Base-by-base conservation (phyloP, 257 asterid species). In the Hygrophila difformis region DNA sequence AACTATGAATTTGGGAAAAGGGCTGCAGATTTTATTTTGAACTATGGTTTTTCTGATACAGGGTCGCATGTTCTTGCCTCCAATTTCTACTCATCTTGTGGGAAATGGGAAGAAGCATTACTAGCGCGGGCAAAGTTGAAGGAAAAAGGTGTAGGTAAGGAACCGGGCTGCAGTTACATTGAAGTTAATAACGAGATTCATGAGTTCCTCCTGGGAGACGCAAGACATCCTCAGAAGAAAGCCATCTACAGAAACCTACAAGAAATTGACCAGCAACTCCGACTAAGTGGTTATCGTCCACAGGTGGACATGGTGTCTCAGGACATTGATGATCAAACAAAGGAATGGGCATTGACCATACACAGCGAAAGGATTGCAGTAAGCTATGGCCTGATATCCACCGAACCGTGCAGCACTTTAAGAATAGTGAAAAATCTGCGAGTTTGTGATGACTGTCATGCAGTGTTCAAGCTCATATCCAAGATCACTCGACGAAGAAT, bases 321-420 rank as follows among this genome's bases (percentile, higher is more conserved):
- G 60, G 77, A 75, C 36, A 47, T 75, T 7, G 46, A 11, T 18
- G 73, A 78, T 52, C 53, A 47, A 6, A 77, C 75, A 49, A 75
- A 72, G 42, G 73, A 60, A 40, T 22, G 44, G 49, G 76, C 81
- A 24, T 53, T 79, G 49, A 55, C 64, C 44, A 61, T 72, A 63
- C 81, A 75, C 18, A 69, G 89, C 8, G 81, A 75, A 64, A 79
- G 76, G 68, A 79, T 75, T 15, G 84, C 89, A 2, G 12, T 72
- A 29, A 61, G 81, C 56, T 75, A 75, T 36, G 81, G 84, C 29
- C 43, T 75, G 12, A 64, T 72, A 48, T 69, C 76, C 4, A 65
- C 71, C 5, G 42, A 63, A 34, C 57, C 64, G 1, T 3, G 47
- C 4, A 18, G 58, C 34, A 62, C 72, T 0, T 10, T 75, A 17